phyloP scores from a whole-genome alignment of 148 eudicot genomes.

The Bassia scoparia region DNA sequence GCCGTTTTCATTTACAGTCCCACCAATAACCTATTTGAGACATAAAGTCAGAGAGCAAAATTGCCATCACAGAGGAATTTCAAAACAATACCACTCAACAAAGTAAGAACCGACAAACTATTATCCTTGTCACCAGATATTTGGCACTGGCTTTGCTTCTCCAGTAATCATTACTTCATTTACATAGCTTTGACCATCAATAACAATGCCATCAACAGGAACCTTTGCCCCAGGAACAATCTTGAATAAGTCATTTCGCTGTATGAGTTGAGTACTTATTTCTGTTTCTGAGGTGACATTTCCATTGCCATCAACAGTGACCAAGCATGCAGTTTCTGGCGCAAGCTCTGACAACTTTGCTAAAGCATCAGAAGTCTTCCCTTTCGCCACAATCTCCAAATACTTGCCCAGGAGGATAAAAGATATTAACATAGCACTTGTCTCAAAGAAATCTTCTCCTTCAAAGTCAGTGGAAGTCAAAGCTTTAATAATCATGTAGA shows the following conservation, averaged over 20 bases:
- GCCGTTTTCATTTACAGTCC: conserved; percentile 95
- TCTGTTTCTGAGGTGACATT: conserved; percentile 67
- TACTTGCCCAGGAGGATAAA: conserved; percentile 93
- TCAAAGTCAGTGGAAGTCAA: conserved; percentile 56
- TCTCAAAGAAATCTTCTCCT: conserved; percentile 94
- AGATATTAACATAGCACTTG: conserved; percentile 95
- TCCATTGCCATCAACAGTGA: conserved; percentile 64
- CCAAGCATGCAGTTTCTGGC: conserved; percentile 77
- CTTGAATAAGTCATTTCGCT: conserved; percentile 80
- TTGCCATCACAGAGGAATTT: conserved; percentile 5
- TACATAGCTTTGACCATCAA: conserved; percentile 85
- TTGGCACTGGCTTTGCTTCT: conserved; percentile 84
- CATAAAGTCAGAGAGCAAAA: neutral
- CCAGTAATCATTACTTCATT: conserved; percentile 99
- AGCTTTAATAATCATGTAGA: conserved; percentile 64
- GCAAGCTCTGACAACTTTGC: conserved; percentile 87
- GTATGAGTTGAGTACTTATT: conserved; percentile 77
- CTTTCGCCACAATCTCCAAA: conserved; percentile 91
- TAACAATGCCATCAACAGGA: conserved; percentile 85
- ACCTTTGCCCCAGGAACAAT: conserved; percentile 90
- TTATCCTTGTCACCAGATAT: conserved; percentile 75
- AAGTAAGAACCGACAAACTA: neutral
- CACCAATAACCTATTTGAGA: conserved; percentile 80
- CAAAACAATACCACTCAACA: conserved; percentile 10
- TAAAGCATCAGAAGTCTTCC: conserved; percentile 95